phyloP scores from a whole-genome alignment of 169 alveolate species.

The Plasmodium vinckei region DNA sequence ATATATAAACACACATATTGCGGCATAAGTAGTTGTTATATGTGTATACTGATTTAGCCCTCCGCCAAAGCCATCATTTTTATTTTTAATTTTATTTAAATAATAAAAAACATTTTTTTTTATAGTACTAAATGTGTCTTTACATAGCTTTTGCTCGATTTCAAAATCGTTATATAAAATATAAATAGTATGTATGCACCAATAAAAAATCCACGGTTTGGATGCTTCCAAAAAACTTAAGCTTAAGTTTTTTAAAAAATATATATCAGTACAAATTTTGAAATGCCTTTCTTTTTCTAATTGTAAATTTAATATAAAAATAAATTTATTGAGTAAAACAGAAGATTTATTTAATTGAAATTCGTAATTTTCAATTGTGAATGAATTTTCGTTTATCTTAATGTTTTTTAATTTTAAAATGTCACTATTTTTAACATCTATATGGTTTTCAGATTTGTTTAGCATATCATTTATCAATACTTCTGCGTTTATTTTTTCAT shows the following conservation, averaged over 20 bases:
- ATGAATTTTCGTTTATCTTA: conserved; percentile 19
- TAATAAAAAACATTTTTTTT: conserved; percentile 55
- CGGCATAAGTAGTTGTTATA: conserved; percentile 94
- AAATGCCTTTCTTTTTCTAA: conserved; percentile 64
- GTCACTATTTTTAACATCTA: background rate
- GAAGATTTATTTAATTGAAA: conserved; percentile 64
- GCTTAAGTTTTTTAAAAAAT: conserved; percentile 62
- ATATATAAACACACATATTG: conserved; percentile 85
- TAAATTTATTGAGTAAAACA: conserved; percentile 44
- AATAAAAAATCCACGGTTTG: conserved; percentile 74
- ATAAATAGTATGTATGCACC: conserved; percentile 72
- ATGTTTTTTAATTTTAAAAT: conserved; percentile 8
- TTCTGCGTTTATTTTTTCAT: conserved; percentile 1
- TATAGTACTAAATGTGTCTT: conserved; percentile 39
- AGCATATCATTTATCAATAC: conserved; percentile 4
- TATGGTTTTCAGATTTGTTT: background rate
- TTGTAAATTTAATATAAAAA: conserved; percentile 55
- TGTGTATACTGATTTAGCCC: conserved; percentile 92
- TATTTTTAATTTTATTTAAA: conserved; percentile 72
- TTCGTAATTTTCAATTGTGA: conserved; percentile 15
- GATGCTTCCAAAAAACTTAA: conserved; percentile 72
- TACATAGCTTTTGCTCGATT: conserved; percentile 61
- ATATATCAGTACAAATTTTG: conserved; percentile 70
- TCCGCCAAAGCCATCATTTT: conserved; percentile 94
- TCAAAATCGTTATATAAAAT: conserved; percentile 47